Evolutionary conservation across 768 basidiomycete species (phyloP).

Genomic region (Hygrocybe coccinea): DNA sequence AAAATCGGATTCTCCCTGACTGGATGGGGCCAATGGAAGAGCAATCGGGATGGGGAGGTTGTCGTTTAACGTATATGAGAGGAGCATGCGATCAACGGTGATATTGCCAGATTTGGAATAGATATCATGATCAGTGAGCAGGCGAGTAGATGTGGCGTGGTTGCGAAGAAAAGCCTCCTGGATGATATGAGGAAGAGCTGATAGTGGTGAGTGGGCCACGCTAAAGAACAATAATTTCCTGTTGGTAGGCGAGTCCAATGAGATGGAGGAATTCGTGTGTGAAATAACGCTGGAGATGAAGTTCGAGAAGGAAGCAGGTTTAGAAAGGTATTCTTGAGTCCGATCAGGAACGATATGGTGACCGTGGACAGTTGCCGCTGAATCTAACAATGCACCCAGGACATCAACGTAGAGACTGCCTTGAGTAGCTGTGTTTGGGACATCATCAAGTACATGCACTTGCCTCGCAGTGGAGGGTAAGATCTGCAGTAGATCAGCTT

Average conservation of each 20-base stretch:
- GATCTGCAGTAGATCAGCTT: constrained; percentile 51
- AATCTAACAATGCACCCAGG: constrained; percentile 51
- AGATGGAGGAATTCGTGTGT: constrained; percentile 29
- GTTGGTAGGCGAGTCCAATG: constrained; percentile 45
- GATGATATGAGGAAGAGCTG: constrained; percentile 52
- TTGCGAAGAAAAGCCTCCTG: constrained; percentile 54
- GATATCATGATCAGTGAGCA: constrained; percentile 66
- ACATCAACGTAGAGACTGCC: constrained; percentile 72
- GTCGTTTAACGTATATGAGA: constrained; percentile 39
- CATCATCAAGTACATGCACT: constrained; percentile 77
- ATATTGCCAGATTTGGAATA: constrained; percentile 72
- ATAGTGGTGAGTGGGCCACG: constrained; percentile 50
- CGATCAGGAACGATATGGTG: constrained; percentile 57
- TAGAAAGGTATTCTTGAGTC: constrained; percentile 47
- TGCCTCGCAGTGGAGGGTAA: constrained; percentile 56
- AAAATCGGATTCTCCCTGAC: constrained; percentile 57
- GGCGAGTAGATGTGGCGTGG: constrained; percentile 51
- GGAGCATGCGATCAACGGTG: constrained; percentile 60
- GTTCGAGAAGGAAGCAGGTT: constrained; percentile 39
- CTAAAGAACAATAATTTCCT: constrained; percentile 66
- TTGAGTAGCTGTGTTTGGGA: constrained; percentile 54
- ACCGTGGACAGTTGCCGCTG: constrained; percentile 39
- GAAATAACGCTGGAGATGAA: constrained; percentile 36
- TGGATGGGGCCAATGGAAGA: constrained; percentile 50
- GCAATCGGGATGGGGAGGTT: constrained; percentile 50